Base-by-base conservation (phyloP, 371 early-diverging fungal species). In the Mortierella sp. region DNA sequence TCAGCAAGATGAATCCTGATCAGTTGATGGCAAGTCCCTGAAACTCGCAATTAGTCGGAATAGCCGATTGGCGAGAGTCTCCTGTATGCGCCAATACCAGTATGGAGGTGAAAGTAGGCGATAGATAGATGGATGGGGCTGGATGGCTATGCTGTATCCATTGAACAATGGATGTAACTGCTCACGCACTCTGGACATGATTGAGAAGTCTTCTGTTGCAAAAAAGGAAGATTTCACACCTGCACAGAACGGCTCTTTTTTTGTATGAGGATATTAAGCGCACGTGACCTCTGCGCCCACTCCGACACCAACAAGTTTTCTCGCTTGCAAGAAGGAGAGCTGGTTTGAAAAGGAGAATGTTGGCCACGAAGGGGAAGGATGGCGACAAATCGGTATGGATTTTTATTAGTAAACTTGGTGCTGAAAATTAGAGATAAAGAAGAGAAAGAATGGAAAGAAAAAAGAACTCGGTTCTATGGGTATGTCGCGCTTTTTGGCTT, bases 121-220 rank as follows among this genome's bases (percentile, higher is more conserved):
- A 28, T 48, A 14, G 69, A 69, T 75, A 28, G 54, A 43, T 69
- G 69, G 55, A n/a, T 54, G 57, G 28, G 5, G 8, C 8, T 16
- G 16, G 57, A 73, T 51, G 43, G 13, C 43, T 40, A 2, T 40
- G 50, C 13, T 2, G 14, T 2, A 50, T 50, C 50, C 50, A 50
- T 50, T 50, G 2, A 2, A 50, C 50, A n/a, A 72, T 55, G 37
- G 73, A 73, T 54, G 73, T 43, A 31, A n/a, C n/a, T 26, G 8
- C 21, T 55, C 43, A 73, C 73, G 73, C 73, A 73, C 73, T 73
- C 73, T 73, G 73, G 73, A 73, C 73, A 73, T 73, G 53, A 10
- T 24, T 73, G 61, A 77, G 37, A 72, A 71, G 72, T 74, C 67
- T 74, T 64, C 75, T 77, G 72, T 77, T 77, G 69, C 76, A 48